Percentiles rank a stretch among this genome's conserved stretches.
phyloP scores from a whole-genome alignment of 1,139 yeast genomes.

The Yamadazyma mexicana region DNA sequence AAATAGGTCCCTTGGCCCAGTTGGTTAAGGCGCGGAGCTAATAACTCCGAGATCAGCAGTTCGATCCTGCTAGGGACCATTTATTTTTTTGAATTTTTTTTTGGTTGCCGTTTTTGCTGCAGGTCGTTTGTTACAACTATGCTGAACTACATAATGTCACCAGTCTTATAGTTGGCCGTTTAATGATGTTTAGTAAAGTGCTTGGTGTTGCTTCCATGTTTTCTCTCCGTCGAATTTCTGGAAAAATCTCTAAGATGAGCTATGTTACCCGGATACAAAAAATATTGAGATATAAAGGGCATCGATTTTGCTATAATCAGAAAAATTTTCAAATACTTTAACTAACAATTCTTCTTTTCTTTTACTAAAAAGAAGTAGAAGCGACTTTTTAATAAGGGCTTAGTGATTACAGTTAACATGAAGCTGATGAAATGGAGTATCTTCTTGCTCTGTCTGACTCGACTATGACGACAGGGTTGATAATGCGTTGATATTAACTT shows the following conservation, averaged over 20 bases:
- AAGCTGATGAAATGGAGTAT: constrained; percentile 58
- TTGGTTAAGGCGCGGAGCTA: constrained; percentile 90
- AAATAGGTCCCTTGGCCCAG: constrained; percentile 77
- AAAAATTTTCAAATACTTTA: constrained; percentile 1
- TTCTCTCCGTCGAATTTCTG: too few relatives aligned
- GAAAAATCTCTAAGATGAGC: constrained; percentile 1
- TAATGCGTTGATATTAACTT: constrained; percentile 50
- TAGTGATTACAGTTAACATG: constrained; percentile 14
- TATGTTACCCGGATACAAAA: constrained; percentile 4
- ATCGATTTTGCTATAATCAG: constrained; percentile 7
- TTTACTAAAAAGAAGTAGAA: background rate
- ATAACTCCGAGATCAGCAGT: constrained; percentile 82
- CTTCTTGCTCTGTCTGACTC: constrained; percentile 83
- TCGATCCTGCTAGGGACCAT: constrained; percentile 87
- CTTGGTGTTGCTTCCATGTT: too few relatives aligned
- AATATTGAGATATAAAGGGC: constrained; percentile 7
- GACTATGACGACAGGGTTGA: constrained; percentile 85
- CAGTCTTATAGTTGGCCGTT: too few relatives aligned
- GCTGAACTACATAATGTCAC: background rate
- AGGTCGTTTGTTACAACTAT: background rate
- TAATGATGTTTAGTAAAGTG: too few relatives aligned
- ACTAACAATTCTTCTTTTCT: background rate
- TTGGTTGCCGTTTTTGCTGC: background rate
- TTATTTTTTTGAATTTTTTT: background rate
- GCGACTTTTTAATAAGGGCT: constrained; percentile 16